Percentiles rank a stretch among this genome's conserved stretches.
phyloP scores from a whole-genome alignment of 192 early-diverging fungal genomes.

The Lobulomyces angularis region DNA sequence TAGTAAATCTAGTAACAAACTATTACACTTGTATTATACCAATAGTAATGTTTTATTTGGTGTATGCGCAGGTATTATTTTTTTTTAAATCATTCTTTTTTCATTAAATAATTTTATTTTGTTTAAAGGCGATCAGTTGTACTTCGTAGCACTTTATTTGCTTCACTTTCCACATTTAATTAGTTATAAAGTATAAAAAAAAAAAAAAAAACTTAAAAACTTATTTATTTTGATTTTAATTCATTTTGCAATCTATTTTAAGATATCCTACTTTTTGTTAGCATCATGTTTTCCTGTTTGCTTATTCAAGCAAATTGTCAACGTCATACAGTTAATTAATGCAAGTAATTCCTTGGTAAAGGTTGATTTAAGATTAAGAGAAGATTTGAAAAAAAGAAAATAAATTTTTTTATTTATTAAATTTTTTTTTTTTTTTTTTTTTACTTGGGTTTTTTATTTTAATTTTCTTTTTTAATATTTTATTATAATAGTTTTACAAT shows the following conservation, averaged over 20 bases:
- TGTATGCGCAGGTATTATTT: conserved; percentile 84
- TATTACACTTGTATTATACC: conserved; percentile 84
- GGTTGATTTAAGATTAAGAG: too few species aligned
- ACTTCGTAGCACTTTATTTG: conserved; percentile 8
- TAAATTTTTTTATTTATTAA: too few species aligned
- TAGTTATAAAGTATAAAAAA: conserved; percentile 3
- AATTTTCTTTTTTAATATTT: too few species aligned
- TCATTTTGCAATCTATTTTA: conserved; percentile 1
- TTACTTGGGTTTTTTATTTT: too few species aligned
- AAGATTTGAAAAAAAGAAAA: too few species aligned
- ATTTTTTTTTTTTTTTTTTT: too few species aligned
- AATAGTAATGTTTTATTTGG: conserved; percentile 81
- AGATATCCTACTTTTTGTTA: conserved; percentile 5
- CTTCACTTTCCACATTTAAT: conserved; percentile 8
- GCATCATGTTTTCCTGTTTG: conserved; percentile 59
- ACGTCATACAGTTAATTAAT: conserved; percentile 83
- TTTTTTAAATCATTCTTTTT: conserved; percentile 85
- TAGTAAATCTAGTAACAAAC: conserved; percentile 50
- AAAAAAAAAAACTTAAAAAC: conserved; percentile 7
- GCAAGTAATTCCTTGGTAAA: conserved; percentile 66
- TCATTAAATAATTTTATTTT: conserved; percentile 35
- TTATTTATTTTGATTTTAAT: conserved; percentile 1
- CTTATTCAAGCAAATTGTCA: conserved; percentile 80
- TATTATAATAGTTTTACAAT: too few species aligned
- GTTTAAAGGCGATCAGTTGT: conserved; percentile 16